phyloP scores from a whole-genome alignment of 2,329 filamentous ascomycete genomes.

The Colletotrichum scovillei region DNA sequence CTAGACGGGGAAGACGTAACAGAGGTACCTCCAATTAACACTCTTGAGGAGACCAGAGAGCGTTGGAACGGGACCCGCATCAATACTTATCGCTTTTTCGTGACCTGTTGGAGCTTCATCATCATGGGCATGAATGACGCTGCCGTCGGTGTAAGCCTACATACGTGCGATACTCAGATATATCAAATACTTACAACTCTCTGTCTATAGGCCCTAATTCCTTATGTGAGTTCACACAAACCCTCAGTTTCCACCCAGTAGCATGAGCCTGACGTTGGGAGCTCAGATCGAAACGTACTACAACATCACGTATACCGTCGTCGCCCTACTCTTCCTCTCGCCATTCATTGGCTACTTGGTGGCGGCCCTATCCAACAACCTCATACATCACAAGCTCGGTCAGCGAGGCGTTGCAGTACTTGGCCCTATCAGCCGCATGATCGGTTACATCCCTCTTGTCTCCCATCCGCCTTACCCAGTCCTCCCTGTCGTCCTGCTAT shows the following conservation, averaged over 20 bases:
- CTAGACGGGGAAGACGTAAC: background rate
- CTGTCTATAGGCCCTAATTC: conserved; percentile 56
- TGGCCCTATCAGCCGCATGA: conserved; percentile 70
- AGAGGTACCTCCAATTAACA: background rate
- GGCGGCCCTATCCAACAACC: conserved; percentile 73
- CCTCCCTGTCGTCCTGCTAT: conserved; percentile 71
- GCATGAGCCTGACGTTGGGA: background rate
- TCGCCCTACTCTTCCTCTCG: conserved; percentile 75
- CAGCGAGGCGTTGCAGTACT: conserved; percentile 78
- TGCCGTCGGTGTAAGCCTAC: conserved; percentile 66
- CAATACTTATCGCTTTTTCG: conserved; percentile 69
- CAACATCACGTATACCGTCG: conserved; percentile 67
- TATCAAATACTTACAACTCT: background rate
- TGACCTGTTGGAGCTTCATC: conserved; percentile 71
- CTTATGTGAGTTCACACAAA: conserved; percentile 50
- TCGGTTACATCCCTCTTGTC: conserved; percentile 73
- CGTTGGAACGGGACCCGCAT: conserved; percentile 72
- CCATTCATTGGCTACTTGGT: conserved; percentile 74
- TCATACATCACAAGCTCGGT: conserved; percentile 72
- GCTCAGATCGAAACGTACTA: conserved; percentile 71
- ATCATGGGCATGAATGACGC: conserved; percentile 78
- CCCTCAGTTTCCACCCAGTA: background rate
- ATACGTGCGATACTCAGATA: background rate
- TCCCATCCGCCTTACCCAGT: conserved; percentile 77
- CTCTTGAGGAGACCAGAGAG: conserved; percentile 49